phyloP scores from a whole-genome alignment of 2,329 filamentous ascomycete genomes.

The Gaeumannomyces sp. region DNA sequence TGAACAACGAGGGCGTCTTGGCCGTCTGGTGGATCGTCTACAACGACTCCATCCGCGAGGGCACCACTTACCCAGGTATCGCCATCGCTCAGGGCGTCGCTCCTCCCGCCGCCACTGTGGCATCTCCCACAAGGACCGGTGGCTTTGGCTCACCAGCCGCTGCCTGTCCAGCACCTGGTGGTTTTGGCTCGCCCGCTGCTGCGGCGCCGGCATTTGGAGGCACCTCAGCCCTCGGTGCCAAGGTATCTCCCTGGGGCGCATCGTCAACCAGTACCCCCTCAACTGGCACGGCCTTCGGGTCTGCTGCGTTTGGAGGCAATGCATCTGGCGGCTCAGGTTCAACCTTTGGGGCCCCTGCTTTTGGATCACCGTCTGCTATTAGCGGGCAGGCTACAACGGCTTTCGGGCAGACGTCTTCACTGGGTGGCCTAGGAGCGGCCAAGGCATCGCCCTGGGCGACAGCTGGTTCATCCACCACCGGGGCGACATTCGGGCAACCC shows the following conservation, averaged over 20 bases:
- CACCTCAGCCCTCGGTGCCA: conserved; percentile 42
- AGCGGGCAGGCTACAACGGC: conserved; percentile 28
- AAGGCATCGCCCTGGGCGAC: conserved; percentile 50
- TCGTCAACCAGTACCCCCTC: conserved; percentile 25
- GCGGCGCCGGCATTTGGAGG: conserved; percentile 40
- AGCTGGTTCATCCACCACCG: conserved; percentile 25
- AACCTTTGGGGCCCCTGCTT: conserved; percentile 34
- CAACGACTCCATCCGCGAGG: conserved; percentile 72
- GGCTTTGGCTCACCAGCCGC: conserved; percentile 21
- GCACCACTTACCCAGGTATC: conserved; percentile 68
- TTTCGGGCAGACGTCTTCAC: conserved; percentile 46
- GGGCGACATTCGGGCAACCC: conserved; percentile 46
- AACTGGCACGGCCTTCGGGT: conserved; percentile 36
- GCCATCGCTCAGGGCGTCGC: conserved; percentile 36
- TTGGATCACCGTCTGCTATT: conserved; percentile 31
- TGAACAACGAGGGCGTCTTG: conserved; percentile 85
- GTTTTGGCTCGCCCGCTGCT: conserved; percentile 36
- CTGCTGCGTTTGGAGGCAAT: conserved; percentile 35
- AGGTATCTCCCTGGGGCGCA: conserved; percentile 43
- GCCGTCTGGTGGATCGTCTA: conserved; percentile 90
- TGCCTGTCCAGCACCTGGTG: conserved; percentile 22
- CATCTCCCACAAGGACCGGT: conserved; percentile 18
- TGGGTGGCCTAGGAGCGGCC: conserved; percentile 30
- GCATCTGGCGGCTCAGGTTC: conserved; percentile 16
- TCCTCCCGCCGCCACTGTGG: conserved; percentile 28